Evolutionary conservation across 805 yeast genomes (phyloP).

Genomic region (Danielia reshetovae): DNA sequence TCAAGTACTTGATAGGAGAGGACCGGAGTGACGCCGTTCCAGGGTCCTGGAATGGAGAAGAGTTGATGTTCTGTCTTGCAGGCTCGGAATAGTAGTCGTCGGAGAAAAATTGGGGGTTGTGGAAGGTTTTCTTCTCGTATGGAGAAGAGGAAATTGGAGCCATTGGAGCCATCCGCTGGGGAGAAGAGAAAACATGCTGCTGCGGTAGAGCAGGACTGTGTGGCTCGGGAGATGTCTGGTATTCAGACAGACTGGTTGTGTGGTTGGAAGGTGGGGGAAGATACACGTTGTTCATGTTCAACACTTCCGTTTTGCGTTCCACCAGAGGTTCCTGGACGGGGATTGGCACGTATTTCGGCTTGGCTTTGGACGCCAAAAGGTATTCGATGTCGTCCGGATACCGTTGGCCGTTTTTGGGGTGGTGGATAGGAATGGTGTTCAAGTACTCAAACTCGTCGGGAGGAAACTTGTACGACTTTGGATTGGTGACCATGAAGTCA

Average conservation of each 20-base stretch:
- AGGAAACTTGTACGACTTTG: slow-evolving; percentile 57
- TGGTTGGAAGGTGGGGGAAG: slow-evolving; percentile 34
- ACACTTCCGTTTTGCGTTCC: slow-evolving; percentile 3
- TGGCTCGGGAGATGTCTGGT: slow-evolving; percentile 35
- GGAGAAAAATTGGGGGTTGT: slow-evolving; percentile 39
- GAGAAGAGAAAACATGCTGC: slow-evolving; percentile 25
- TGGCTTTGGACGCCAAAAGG: slow-evolving; percentile 17
- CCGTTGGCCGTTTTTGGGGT: slow-evolving; percentile 9
- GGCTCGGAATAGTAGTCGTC: slow-evolving; percentile 17
- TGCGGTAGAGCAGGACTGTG: slow-evolving; percentile 13
- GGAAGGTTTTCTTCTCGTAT: slow-evolving; percentile 22
- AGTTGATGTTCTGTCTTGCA: neutral
- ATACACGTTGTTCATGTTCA: slow-evolving; percentile 17
- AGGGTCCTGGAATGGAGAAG: neutral
- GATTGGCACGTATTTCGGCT: slow-evolving; percentile 34
- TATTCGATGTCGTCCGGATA: slow-evolving; percentile 34
- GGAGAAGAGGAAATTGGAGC: slow-evolving; percentile 14
- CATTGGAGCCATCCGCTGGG: slow-evolving; percentile 11
- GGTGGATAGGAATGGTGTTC: slow-evolving; percentile 10
- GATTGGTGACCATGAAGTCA: slow-evolving; percentile 50
- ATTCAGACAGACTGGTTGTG: neutral
- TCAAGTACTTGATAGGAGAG: slow-evolving; percentile 7
- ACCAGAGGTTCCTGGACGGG: slow-evolving; percentile 37
- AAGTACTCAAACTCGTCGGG: slow-evolving; percentile 20
- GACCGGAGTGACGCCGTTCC: slow-evolving; percentile 10